These are phyloP conservation scores for Ceratocystis colombiana DNA, from an alignment of 2,329 filamentous ascomycete species.

Conservation along the genomic window DNA sequence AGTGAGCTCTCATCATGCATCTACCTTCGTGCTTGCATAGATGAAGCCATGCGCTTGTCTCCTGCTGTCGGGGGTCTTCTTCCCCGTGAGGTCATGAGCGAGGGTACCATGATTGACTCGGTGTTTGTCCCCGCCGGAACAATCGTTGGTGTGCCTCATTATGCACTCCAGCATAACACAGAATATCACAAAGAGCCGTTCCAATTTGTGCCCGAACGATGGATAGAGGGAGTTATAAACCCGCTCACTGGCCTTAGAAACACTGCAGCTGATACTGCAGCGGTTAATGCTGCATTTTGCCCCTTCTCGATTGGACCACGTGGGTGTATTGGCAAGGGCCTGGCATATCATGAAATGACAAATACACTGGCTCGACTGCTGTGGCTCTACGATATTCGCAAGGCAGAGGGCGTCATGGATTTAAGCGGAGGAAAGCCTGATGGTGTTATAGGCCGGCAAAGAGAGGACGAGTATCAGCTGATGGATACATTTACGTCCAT, in stretches of 20 bases:
- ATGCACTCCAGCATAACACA: slow-evolving; percentile 58
- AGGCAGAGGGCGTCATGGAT: slow-evolving; percentile 40
- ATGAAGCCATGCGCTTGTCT: slow-evolving; percentile 55
- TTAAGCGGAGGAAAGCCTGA: slow-evolving; percentile 42
- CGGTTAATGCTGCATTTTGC: slow-evolving; percentile 60
- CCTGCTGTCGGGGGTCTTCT: slow-evolving; percentile 51
- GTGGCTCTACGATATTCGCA: slow-evolving; percentile 51
- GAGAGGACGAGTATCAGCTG: slow-evolving; percentile 55
- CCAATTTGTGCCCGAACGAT: slow-evolving; percentile 53
- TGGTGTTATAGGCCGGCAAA: slow-evolving; percentile 42
- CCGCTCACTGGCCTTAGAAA: slow-evolving; percentile 34
- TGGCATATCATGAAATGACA: slow-evolving; percentile 58
- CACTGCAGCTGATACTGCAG: slow-evolving; percentile 42
- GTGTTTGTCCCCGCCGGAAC: slow-evolving; percentile 47
- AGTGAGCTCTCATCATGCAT: slow-evolving; percentile 40
- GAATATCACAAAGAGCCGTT: slow-evolving; percentile 52
- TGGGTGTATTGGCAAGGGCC: slow-evolving; percentile 61
- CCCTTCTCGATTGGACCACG: slow-evolving; percentile 62
- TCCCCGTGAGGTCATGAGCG: slow-evolving; percentile 48
- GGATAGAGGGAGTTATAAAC: slow-evolving; percentile 44
- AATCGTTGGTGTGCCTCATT: slow-evolving; percentile 55
- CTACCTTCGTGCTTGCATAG: slow-evolving; percentile 55
- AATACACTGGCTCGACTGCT: slow-evolving; percentile 52
- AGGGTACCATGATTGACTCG: slow-evolving; percentile 47
- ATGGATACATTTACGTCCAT: slow-evolving; percentile 62